A percentile compares a stretch with the other conserved stretches of the same genome.
phyloP scores from a whole-genome alignment of 306 rosid genomes.

The Lathyrus aphaca region DNA sequence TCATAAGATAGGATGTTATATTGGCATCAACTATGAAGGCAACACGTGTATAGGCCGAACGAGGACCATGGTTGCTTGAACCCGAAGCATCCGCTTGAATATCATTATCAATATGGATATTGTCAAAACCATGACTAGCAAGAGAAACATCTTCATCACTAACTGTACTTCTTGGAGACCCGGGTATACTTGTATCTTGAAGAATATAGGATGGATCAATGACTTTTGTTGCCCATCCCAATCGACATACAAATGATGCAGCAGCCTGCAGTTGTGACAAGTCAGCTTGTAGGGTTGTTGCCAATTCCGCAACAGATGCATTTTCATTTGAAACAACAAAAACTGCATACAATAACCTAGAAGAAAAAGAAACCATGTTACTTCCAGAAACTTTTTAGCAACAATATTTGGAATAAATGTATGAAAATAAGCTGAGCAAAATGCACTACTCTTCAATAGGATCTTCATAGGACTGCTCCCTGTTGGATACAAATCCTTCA shows the following conservation, averaged over 20 bases:
- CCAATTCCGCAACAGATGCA: constrained; percentile 96
- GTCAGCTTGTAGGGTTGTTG: constrained; percentile 91
- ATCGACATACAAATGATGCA: constrained; percentile 92
- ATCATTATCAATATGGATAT: constrained; percentile 64
- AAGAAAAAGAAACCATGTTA: constrained; percentile 37
- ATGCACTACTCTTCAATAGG: constrained; percentile 96
- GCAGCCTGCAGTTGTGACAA: constrained; percentile 94
- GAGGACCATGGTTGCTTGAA: constrained; percentile 57
- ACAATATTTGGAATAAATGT: constrained; percentile 30
- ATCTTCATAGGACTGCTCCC: constrained; percentile 99
- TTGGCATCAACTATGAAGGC: constrained; percentile 99
- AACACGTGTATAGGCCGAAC: constrained; percentile 67
- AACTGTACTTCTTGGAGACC: constrained; percentile 71
- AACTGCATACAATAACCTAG: constrained; percentile 93
- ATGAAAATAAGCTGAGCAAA: constrained; percentile 34
- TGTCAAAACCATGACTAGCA: constrained; percentile 60
- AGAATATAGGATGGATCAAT: constrained; percentile 89
- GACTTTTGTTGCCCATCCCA: constrained; percentile 98
- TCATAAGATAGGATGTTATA: constrained; percentile 98
- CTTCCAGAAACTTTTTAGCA: constrained; percentile 10
- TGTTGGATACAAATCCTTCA: constrained; percentile 99
- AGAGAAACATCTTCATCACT: constrained; percentile 70
- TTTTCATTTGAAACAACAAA: constrained; percentile 98
- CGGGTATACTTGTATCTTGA: constrained; percentile 63
- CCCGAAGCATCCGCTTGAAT: constrained; percentile 66